These are phyloP conservation scores for Alternaria solani DNA, from an alignment of 2,329 filamentous ascomycete species.

Conservation along the genomic window DNA sequence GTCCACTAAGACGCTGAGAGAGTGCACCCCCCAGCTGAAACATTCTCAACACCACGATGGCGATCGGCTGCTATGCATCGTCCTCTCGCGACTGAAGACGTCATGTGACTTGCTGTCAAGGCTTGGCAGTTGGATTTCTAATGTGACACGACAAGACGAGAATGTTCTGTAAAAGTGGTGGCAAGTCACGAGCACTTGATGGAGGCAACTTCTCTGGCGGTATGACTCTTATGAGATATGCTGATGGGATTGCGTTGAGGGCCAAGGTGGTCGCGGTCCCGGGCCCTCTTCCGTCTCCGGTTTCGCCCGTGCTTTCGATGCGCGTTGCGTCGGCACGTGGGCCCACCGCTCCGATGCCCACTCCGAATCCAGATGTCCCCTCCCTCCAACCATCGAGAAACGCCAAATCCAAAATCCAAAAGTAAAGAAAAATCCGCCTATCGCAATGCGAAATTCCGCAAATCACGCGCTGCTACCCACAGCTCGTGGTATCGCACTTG, in stretches of 20 bases:
- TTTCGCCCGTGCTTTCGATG: conserved; percentile 12
- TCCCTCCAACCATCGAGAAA: neutral
- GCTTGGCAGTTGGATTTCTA: rapidly evolving
- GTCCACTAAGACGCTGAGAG: conserved; percentile 23
- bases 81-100: neutral
- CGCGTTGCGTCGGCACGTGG: conserved; percentile 6
- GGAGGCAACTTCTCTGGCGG: neutral
- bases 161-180: neutral
- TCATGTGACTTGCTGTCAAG: conserved; percentile 10
- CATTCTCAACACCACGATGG: conserved; percentile 44
- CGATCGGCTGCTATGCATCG: conserved; percentile 12
- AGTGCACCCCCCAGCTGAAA: conserved; percentile 37
- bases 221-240: conserved; percentile 3
- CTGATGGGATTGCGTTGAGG: conserved; percentile 10
- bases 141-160: neutral
- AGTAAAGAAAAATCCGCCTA: neutral
- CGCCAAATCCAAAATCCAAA: neutral
- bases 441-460: neutral
- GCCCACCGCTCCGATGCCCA: conserved; percentile 4
- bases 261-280: conserved; percentile 12
- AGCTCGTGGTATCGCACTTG: conserved; percentile 25
- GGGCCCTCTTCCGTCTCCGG: conserved; percentile 12
- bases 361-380: conserved; percentile 1
- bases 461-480: conserved; percentile 23
- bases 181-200: neutral